These are phyloP conservation scores for Curvularia verruculosa DNA, from an alignment of 2,329 filamentous ascomycete species.

Conservation along the genomic window DNA sequence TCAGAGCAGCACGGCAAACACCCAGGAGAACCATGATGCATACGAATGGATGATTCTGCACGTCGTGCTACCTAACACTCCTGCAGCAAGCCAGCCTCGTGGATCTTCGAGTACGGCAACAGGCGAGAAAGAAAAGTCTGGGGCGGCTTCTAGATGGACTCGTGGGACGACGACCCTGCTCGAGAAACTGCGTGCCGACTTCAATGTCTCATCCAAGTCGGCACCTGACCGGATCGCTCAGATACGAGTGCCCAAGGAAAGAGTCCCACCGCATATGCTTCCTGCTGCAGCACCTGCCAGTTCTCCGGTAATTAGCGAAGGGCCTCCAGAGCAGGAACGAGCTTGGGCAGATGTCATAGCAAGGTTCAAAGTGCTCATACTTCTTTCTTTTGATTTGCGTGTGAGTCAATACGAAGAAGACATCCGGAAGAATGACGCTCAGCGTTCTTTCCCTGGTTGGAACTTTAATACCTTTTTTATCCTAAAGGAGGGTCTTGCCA, in stretches of 20 bases:
- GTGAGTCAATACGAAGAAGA: conserved; percentile 97
- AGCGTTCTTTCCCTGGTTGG: conserved; percentile 89
- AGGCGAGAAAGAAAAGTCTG: conserved; percentile 69
- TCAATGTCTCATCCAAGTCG: conserved; percentile 78
- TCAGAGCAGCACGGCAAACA: conserved; percentile 63
- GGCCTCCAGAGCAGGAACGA: conserved; percentile 75
- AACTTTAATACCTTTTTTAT: conserved; percentile 99
- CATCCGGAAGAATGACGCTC: conserved; percentile 89
- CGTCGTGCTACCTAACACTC: conserved; percentile 85
- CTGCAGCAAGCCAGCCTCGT: conserved; percentile 78
- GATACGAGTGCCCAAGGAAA: conserved; percentile 70
- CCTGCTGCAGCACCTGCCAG: conserved; percentile 50
- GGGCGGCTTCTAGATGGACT: conserved; percentile 74
- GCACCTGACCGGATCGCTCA: conserved; percentile 81
- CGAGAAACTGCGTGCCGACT: conserved; percentile 89
- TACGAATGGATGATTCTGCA: conserved; percentile 96
- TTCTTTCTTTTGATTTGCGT: conserved; percentile 86
- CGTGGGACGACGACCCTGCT: conserved; percentile 79
- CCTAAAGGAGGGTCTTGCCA: conserved; percentile 89
- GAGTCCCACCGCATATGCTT: conserved; percentile 54
- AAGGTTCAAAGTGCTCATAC: conserved; percentile 85
- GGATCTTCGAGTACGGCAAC: conserved; percentile 57
- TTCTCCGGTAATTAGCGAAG: conserved; percentile 59
- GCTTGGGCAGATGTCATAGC: conserved; percentile 84
- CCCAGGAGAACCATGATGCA: conserved; percentile 91